These are phyloP conservation scores for Arxiozyma heterogenica DNA, from an alignment of 1,139 yeast species.

Conservation along the genomic window DNA sequence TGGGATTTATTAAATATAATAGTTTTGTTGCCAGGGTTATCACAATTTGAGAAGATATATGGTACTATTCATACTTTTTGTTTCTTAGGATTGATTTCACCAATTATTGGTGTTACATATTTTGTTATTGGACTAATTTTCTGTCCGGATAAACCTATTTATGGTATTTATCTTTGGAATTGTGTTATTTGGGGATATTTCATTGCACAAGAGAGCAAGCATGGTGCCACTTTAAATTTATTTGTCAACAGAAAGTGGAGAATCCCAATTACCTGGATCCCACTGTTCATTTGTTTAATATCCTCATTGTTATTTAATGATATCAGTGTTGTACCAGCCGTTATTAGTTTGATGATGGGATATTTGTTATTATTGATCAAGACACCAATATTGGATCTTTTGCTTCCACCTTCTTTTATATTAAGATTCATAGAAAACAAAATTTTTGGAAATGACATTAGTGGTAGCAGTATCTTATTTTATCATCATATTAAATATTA, in stretches of 20 bases:
- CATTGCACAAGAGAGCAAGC: slow-evolving; percentile 4
- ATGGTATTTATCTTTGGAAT: slow-evolving; percentile 4
- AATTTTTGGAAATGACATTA: background rate
- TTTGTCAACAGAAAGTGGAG: background rate
- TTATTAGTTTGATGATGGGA: background rate
- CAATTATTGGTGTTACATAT: background rate
- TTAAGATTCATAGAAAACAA: slow-evolving; percentile 1
- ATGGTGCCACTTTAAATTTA: slow-evolving; percentile 1
- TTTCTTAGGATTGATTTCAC: background rate
- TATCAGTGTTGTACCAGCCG: background rate
- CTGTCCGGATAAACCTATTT: background rate
- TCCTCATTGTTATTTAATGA: background rate
- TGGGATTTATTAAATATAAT: background rate
- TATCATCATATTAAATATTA: slow-evolving; percentile 1
- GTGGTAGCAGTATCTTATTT: background rate
- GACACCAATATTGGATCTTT: background rate
- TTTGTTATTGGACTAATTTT: background rate
- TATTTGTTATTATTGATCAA: background rate
- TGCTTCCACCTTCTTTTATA: slow-evolving; percentile 3
- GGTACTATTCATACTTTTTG: slow-evolving; percentile 4
- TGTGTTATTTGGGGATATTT: slow-evolving; percentile 4
- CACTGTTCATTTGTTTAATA: background rate
- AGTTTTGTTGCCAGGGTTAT: slow-evolving; percentile 1
- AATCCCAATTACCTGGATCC: slow-evolving; percentile 1
- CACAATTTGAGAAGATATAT: slow-evolving; percentile 2